Evolutionary conservation across 2,329 filamentous ascomycete genomes (phyloP).

Genomic region (Zasmidium angulare): DNA sequence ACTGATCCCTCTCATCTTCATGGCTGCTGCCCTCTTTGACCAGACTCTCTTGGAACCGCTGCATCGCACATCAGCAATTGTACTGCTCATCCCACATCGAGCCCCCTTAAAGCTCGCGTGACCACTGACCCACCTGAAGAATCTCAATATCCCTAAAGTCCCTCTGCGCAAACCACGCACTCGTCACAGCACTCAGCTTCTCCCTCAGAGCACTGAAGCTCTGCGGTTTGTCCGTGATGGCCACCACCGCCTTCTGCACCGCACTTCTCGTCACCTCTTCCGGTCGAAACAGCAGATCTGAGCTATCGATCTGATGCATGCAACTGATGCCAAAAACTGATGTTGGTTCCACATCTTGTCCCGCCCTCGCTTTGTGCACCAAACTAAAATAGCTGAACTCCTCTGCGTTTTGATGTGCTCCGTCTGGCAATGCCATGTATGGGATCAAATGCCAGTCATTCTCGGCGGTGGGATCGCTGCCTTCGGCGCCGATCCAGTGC

Average conservation of each 20-base stretch:
- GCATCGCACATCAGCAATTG: conserved; percentile 27
- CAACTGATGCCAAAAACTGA: conserved; percentile 92
- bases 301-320: conserved; percentile 84
- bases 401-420: conserved; percentile 89
- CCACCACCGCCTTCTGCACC: conserved; percentile 96
- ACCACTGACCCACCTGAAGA: conserved; percentile 54
- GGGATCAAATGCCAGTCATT: conserved; percentile 91
- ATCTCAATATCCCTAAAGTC: conserved; percentile 94
- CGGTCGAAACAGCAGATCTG: conserved; percentile 72
- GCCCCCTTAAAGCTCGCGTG: conserved; percentile 1
- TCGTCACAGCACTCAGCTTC: conserved; percentile 84
- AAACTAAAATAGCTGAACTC: conserved; percentile 99
- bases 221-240: conserved; percentile 87
- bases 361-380: conserved; percentile 43
- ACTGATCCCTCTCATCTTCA: conserved; percentile 77
- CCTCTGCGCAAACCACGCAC: conserved; percentile 93
- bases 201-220: conserved; percentile 88
- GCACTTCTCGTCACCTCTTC: conserved; percentile 94
- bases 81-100: background rate
- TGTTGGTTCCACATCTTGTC: conserved; percentile 33
- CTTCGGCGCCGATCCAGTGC: conserved; percentile 80
- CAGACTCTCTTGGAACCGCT: conserved; percentile 87
- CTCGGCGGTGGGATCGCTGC: conserved; percentile 72
- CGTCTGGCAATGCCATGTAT: conserved; percentile 96
- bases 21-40: conserved; percentile 58